Percentiles rank a stretch among this genome's conserved stretches.
These are phyloP conservation scores for Hypomyces perniciosus DNA, from an alignment of 2,329 filamentous ascomycete genomes.

Conservation along the genomic window DNA sequence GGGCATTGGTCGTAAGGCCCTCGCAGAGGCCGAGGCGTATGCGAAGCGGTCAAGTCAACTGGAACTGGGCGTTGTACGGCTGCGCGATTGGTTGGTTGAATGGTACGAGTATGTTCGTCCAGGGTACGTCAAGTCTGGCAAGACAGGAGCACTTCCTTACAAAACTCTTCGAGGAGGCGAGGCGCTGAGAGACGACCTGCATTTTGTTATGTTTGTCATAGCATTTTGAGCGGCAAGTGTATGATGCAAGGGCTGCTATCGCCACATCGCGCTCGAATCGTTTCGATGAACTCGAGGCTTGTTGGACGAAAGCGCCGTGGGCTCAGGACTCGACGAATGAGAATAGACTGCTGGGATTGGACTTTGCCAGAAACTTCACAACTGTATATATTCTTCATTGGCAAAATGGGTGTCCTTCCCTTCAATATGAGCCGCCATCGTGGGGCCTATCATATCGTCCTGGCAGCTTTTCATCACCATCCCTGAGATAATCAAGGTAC, in stretches of 20 bases:
- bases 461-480: slow-evolving; percentile 5
- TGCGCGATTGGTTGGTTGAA: slow-evolving; percentile 36
- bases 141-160: slow-evolving; percentile 38
- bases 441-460: slow-evolving; percentile 13
- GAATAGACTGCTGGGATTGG: background rate
- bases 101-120: slow-evolving; percentile 43
- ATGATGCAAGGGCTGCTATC: background rate
- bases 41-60: slow-evolving; percentile 25
- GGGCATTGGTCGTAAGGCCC: slow-evolving; percentile 37
- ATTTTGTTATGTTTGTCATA: slow-evolving; percentile 38
- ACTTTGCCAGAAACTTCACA: background rate
- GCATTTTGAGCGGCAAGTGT: slow-evolving; percentile 19
- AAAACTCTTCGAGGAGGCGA: slow-evolving; percentile 28
- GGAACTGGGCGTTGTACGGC: slow-evolving; percentile 41
- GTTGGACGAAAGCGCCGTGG: background rate
- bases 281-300: background rate
- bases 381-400: background rate
- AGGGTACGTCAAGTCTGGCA: slow-evolving; percentile 36
- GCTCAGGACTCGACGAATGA: background rate
- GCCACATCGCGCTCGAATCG: background rate
- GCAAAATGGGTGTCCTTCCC: background rate
- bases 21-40: slow-evolving; percentile 36
- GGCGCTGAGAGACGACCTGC: slow-evolving; percentile 37
- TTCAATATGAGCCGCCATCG: slow-evolving; percentile 16
- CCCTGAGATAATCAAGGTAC: slow-evolving; percentile 18